These are phyloP conservation scores for Leccinum uliginosum DNA, from an alignment of 768 basidiomycete genomes.

Conservation along the genomic window DNA sequence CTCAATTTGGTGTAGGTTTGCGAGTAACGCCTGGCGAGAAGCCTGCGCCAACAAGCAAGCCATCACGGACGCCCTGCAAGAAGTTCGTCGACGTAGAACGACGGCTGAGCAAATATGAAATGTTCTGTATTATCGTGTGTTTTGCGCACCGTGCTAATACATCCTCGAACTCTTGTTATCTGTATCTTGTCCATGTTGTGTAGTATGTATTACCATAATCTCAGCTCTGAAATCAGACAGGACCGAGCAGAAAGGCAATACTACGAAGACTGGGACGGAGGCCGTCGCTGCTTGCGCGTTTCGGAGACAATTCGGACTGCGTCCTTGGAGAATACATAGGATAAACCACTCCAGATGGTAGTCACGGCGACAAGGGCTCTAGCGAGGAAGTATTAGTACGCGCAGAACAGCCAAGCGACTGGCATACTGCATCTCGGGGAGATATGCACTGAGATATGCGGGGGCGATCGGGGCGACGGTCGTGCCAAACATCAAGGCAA, in stretches of 20 bases:
- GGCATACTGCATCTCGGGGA: conserved; percentile 75
- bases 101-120: conserved; percentile 11
- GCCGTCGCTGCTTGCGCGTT: conserved; percentile 29
- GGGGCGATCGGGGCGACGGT: conserved; percentile 81
- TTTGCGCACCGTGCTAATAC: neutral
- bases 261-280: conserved; percentile 18
- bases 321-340: conserved; percentile 72
- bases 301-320: conserved; percentile 60
- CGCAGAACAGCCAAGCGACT: neutral
- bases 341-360: conserved; percentile 88
- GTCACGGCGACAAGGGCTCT: conserved; percentile 88
- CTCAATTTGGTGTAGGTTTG: conserved; percentile 40
- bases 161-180: conserved; percentile 9
- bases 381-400: conserved; percentile 2
- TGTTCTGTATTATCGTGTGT: neutral
- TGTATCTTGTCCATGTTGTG: conserved; percentile 17
- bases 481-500: conserved; percentile 85
- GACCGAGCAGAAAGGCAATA: neutral
- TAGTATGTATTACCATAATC: conserved; percentile 19
- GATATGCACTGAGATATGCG: conserved; percentile 44
- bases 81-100: conserved; percentile 56
- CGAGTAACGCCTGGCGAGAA: conserved; percentile 60
- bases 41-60: conserved; percentile 58
- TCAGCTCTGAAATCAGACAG: neutral
- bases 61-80: conserved; percentile 62